Percentiles rank a stretch among this genome's conserved stretches.
These are phyloP conservation scores for Musa troglodytarum DNA, from an alignment of 176 grass and related monocot genomes.

Conservation along the genomic window DNA sequence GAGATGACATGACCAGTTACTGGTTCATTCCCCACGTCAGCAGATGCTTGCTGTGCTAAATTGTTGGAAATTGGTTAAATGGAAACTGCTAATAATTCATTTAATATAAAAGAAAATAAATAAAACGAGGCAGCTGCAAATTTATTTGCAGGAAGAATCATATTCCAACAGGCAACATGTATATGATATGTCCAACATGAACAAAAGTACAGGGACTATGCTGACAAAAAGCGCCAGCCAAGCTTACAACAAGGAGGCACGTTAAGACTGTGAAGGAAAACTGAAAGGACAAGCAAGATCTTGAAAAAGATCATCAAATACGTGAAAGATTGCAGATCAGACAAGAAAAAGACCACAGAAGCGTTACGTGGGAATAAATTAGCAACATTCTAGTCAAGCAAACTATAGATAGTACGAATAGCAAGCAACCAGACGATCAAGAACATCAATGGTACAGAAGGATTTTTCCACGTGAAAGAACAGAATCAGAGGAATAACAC, in stretches of 20 bases:
- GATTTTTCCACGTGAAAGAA: neutral
- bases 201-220: too few relatives aligned
- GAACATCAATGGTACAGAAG: neutral
- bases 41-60: conserved; percentile 29
- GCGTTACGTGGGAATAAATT: neutral
- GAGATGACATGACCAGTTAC: conserved; percentile 95
- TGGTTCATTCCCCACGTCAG: conserved; percentile 39
- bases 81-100: neutral
- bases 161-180: neutral
- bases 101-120: neutral
- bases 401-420: neutral
- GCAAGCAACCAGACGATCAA: neutral
- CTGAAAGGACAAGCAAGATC: neutral
- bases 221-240: too few relatives aligned
- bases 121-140: neutral
- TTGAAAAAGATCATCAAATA: neutral
- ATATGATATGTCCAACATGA: neutral
- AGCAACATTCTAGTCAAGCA: neutral
- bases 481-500: neutral
- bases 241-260: too few relatives aligned
- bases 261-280: too few relatives aligned
- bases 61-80: neutral
- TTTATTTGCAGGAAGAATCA: neutral
- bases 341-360: neutral
- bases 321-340: neutral